Base-by-base conservation (phyloP, 2,329 filamentous ascomycete genomes). In the Ophioceras dolichostomum region DNA sequence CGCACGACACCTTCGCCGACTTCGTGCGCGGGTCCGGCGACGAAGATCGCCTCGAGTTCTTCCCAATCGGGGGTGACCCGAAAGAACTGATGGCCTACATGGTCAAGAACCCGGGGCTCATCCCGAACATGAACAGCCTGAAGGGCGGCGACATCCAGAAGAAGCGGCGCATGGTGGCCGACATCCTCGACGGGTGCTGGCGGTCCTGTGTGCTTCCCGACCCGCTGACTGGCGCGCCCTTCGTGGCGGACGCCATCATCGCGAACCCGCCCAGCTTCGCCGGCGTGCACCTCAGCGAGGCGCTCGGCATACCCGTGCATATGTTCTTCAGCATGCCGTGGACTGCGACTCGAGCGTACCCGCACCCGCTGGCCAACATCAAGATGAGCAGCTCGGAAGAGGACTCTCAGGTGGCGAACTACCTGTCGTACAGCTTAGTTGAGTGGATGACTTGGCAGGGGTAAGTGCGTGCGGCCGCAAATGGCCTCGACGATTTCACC, bases 251-350 rank as follows among this genome's bases (percentile, higher is more conserved):
- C 56, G 79, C 73, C 36, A 85, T 87, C 45, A 83, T 86, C 47
- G 81, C 82, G 3, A 86, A 87, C 42, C 82, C 82, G 2, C 82
- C 82, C 0, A 83, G 78, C 47, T 86, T 85, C 56, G 81, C 79
- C 0, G 81, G 86, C 48, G 65, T 86, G 3, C 82, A 87, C n/a
- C n/a, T n/a, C n/a, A n/a, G n/a, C n/a, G n/a, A n/a, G n/a, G n/a
- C n/a, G n/a, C 57, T 86, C 48, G 81, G 79, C 0, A 76, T 86
- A 34, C 82, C 82, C 0, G 52, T 86, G 8, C 82, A 87, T 48
- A 75, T 94, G 57, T 93, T 94, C 83, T 94, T 94, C 59, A 94
- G 87, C 2, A 94, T 94, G 85, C 87, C 87, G 0, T 94, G 85
- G 80, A 83, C 83, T 1, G 80, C 86, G 0, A 94, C 87, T 0